A percentile compares a stretch with the other conserved stretches of the same genome.
phyloP scores from a whole-genome alignment of 2,329 filamentous ascomycete genomes.

The Trichoderma sp. region DNA sequence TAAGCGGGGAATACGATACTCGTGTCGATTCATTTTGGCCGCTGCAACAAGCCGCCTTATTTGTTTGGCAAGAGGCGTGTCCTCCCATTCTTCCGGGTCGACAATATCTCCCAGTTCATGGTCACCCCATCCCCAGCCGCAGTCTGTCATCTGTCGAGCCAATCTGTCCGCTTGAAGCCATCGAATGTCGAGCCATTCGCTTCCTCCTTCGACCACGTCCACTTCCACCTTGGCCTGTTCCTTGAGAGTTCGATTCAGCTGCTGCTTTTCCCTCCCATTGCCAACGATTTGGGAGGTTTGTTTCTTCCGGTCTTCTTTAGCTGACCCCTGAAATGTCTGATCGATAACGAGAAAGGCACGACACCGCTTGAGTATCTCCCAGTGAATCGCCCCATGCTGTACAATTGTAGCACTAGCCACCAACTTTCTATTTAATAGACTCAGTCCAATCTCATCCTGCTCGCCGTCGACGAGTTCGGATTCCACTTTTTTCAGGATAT shows the following conservation, averaged over 20 bases:
- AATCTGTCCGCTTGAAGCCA: slow-evolving; percentile 36
- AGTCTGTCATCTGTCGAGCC: slow-evolving; percentile 43
- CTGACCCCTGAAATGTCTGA: slow-evolving; percentile 37
- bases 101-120: slow-evolving; percentile 35
- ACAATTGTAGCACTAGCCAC: slow-evolving; percentile 30
- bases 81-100: slow-evolving; percentile 38
- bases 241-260: slow-evolving; percentile 36
- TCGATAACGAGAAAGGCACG: slow-evolving; percentile 35
- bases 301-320: slow-evolving; percentile 29
- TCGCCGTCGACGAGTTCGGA: slow-evolving; percentile 14
- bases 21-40: slow-evolving; percentile 39
- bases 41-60: slow-evolving; percentile 39
- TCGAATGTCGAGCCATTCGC: slow-evolving; percentile 38
- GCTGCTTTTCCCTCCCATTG: slow-evolving; percentile 31
- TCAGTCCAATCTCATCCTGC: slow-evolving; percentile 21
- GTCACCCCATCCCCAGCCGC: slow-evolving; percentile 46
- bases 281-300: slow-evolving; percentile 29
- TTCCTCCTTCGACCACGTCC: slow-evolving; percentile 39
- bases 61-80: slow-evolving; percentile 37
- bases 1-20: slow-evolving; percentile 41
- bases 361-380: slow-evolving; percentile 38
- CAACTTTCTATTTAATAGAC: slow-evolving; percentile 25
- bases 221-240: slow-evolving; percentile 39
- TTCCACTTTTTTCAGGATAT: slow-evolving; percentile 20
- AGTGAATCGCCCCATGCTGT: slow-evolving; percentile 31